Percentiles rank a stretch among this genome's conserved stretches.
phyloP scores from a whole-genome alignment of 129 eudicot species.

The Artemisia argyi region DNA sequence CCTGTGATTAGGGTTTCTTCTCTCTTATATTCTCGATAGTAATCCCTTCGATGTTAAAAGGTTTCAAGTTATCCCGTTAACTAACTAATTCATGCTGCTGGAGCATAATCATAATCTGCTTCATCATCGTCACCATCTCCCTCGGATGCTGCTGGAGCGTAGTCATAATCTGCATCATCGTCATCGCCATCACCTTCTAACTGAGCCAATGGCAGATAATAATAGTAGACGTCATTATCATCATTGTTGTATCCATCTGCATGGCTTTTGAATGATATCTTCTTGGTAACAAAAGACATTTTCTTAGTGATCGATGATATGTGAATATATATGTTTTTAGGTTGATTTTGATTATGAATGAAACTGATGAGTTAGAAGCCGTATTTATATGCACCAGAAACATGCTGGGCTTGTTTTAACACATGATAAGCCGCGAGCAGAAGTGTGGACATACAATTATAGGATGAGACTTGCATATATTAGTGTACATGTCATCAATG shows the following conservation, averaged over 20 bases:
- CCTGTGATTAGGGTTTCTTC: no score
- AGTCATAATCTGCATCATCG: no score
- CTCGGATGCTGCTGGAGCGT: constrained; percentile 21
- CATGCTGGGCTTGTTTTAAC: not conserved
- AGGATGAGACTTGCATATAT: constrained; percentile 6
- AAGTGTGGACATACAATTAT: not conserved
- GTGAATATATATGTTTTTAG: not conserved
- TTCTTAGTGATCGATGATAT: not conserved
- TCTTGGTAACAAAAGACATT: constrained; percentile 30
- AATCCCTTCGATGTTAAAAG: no score
- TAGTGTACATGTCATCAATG: no score
- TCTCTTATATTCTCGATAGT: no score
- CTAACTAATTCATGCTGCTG: not conserved
- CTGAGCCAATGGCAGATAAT: constrained; percentile 17
- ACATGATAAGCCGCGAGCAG: constrained; percentile 9
- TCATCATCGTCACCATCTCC: constrained; percentile 23
- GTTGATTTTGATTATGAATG: constrained; percentile 2
- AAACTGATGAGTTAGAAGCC: not conserved
- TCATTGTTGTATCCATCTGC: constrained; percentile 26
- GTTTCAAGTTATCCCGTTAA: no score
- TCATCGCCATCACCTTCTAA: constrained; percentile 24
- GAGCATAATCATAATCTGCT: constrained; percentile 1
- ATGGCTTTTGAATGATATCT: constrained; percentile 22
- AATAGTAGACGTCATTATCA: constrained; percentile 21
- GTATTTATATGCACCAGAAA: constrained; percentile 20